Conservation (phyloP, 2,329 filamentous ascomycete genomes). For the Xenoacremonium recifei region DNA sequence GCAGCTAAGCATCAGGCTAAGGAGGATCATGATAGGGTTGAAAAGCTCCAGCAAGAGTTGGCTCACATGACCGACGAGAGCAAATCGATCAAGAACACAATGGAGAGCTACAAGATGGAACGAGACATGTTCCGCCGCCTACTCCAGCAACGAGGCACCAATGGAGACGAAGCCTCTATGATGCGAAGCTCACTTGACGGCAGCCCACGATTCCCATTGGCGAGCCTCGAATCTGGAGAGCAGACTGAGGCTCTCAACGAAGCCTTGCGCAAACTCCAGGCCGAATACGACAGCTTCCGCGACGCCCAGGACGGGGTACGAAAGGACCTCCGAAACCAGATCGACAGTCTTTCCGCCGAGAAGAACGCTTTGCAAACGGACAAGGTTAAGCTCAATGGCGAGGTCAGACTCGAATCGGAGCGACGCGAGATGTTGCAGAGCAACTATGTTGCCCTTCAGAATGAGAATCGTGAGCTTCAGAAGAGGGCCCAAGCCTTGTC, state of each 20-base stretch:
- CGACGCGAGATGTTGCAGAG: conserved; percentile 86
- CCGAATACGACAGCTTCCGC: conserved; percentile 85
- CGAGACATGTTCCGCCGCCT: conserved; percentile 97
- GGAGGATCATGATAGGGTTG: conserved; percentile 69
- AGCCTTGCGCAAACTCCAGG: conserved; percentile 82
- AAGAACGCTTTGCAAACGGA: conserved; percentile 82
- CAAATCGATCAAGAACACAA: conserved; percentile 74
- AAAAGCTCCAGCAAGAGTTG: conserved; percentile 69
- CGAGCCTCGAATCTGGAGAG: conserved; percentile 56
- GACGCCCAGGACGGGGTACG: conserved; percentile 82
- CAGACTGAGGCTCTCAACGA: conserved; percentile 66
- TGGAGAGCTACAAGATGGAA: conserved; percentile 92
- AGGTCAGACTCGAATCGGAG: conserved; percentile 77
- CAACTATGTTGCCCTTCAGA: conserved; percentile 81
- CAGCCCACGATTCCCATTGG: conserved; percentile 50
- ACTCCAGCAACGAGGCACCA: conserved; percentile 67
- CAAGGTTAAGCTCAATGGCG: conserved; percentile 74
- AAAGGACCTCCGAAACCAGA: conserved; percentile 78
- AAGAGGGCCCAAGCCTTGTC: conserved; percentile 75
- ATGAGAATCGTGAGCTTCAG: conserved; percentile 82
- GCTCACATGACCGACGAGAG: conserved; percentile 80
- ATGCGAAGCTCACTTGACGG: conserved; percentile 71
- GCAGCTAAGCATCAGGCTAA: conserved; percentile 62
- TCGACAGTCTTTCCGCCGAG: conserved; percentile 76
- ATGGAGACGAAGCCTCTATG: conserved; percentile 63